Base-by-base conservation (phyloP, 106 monocot species). In the Apostasia ramifera region DNA sequence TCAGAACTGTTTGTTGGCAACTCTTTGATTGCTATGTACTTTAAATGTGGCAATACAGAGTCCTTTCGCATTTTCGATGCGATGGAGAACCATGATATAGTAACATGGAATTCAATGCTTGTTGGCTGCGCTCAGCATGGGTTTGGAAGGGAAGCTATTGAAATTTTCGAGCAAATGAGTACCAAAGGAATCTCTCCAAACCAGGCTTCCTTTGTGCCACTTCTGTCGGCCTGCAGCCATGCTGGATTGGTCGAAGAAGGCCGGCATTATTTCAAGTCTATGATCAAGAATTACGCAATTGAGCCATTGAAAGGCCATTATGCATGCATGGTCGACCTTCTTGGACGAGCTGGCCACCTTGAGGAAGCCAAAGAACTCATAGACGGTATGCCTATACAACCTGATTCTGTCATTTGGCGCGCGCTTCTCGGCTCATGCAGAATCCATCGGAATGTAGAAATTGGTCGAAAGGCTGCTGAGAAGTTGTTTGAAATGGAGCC, bases 371-470 rank as follows among this genome's bases (percentile, higher is more conserved):
- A 84, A 49, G 58, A 13, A n/a, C 79, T 91, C 63, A 81, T 91
- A 2, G 65, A 69, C 2, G 71, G 26, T 59, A 91, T 86, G 90
- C 86, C 90, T 0, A 75, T 86, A 4, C 79, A 83, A 67, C 90
- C 90, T 8, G 86, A 91, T 46, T 66, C 77, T 7, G 78, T 83
- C 3, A 76, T 91, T 5, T 91, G 78, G 80, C 74, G 76, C 2
- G 81, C 86, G 41, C 76, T 91, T 63, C 81, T 91, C 48, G 83
- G 78, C 48, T 83, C 86, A 14, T 91, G 86, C 44, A 81, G 79
- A 66, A 81, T 83, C 55, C 81, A 72, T 53, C 61, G 54, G 40
- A 77, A 86, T 46, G 51, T 72, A 39, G 86, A 84, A 15, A 47
- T 81, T 44, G 83, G 81, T 6, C 72, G 69, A 52, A 76, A 15